Base-by-base conservation (phyloP, 2,329 filamentous ascomycete species). In the Penicillium sp. region DNA sequence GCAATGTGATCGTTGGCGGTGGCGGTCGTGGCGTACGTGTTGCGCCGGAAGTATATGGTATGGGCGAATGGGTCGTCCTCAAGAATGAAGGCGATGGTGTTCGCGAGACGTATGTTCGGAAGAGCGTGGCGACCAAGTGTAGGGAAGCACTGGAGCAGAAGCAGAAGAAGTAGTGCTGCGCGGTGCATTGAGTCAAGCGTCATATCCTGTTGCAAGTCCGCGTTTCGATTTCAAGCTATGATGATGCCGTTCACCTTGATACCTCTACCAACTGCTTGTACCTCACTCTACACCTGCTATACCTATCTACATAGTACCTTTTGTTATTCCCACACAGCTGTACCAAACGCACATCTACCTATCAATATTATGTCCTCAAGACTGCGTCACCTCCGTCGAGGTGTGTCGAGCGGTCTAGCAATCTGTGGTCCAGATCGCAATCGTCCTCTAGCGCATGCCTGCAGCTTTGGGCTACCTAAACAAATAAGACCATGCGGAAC, bases 1-100 rank as follows among this genome's bases (percentile, higher is more conserved):
- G 91, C 0, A 95, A 95, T 63, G 74, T 95, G 56, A 92, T 95
- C 62, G 77, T 93, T 2, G 91, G 91, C 0, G 91, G 91, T 0
- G 91, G 91, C 16, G 91, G 91, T 0, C 80, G 91, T 33, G 91
- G 91, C 0, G 80, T 87, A 1, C 81, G 85, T 28, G 78, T 69
- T 8, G 91, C 91, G 1, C 87, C 89, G 0, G 70, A 81, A 6
- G 76, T 86, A 30, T 76, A 84, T 60, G 90, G 89, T 0, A 91
- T 88, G 55, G 91, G 91, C 0, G 84, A 90, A 14, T 94, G 91
- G 91, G 81, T 84, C 4, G 85, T 89, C 56, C 80, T 87, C 2
- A 81, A 80, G n/a, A 82, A 88, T 28, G 79, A 85, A 46, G 90
- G 89, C 0, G 87, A 92, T 73, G 79, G 83, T 0, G 79, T 93